Conservation (phyloP, 768 basidiomycete genomes). For the Hemileccinum rubropunctum region DNA sequence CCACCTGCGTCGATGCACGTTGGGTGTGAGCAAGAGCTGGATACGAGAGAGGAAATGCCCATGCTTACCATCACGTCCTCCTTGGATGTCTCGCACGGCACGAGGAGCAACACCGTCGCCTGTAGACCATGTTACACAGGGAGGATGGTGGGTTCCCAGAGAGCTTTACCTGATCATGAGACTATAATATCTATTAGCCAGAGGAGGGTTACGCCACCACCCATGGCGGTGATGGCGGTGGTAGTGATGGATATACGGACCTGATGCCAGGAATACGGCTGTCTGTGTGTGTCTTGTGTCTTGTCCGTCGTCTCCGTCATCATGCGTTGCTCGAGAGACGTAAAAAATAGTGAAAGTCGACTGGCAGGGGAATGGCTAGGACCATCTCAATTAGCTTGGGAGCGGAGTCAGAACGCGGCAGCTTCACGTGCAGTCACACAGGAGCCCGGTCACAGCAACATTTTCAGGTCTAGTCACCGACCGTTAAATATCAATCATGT, state of each 20-base stretch:
- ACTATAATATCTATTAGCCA: conserved; percentile 42
- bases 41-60: neutral
- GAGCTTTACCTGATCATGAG: conserved; percentile 73
- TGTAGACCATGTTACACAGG: conserved; percentile 29
- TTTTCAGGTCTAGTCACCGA: neutral
- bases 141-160: conserved; percentile 14
- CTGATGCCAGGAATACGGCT: conserved; percentile 84
- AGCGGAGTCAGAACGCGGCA: conserved; percentile 36
- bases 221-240: conserved; percentile 1
- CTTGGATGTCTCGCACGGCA: conserved; percentile 67
- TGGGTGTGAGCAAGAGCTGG: conserved; percentile 2
- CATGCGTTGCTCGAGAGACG: conserved; percentile 12
- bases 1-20: conserved; percentile 44
- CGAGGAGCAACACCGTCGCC: conserved; percentile 75
- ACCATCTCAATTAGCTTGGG: conserved; percentile 23
- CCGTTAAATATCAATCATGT: conserved; percentile 21
- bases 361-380: conserved; percentile 7
- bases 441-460: no score
- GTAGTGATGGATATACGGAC: conserved; percentile 41
- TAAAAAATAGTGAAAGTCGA: conserved; percentile 10
- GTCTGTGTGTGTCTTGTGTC: conserved; percentile 29
- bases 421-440: conserved; percentile 26
- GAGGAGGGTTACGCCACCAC: conserved; percentile 16
- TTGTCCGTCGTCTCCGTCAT: conserved; percentile 24
- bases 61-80: conserved; percentile 67